Percentiles rank a stretch among this genome's conserved stretches.
Conservation (phyloP, 225 moss, liverwort and hornwort species). For the Bryoerythrophyllum caledonicum region DNA sequence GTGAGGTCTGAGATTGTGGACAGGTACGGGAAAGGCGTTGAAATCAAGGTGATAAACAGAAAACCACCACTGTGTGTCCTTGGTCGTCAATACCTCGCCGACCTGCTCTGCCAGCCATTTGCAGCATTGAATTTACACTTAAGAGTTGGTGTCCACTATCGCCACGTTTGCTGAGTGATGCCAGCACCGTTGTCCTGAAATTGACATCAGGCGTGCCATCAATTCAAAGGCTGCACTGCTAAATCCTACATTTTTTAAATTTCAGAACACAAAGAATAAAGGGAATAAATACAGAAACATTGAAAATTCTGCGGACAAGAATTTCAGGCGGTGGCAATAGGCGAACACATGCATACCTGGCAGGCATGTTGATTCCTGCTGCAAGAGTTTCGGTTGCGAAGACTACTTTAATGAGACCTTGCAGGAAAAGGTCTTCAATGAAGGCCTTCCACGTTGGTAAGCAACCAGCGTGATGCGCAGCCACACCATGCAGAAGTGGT, state of each 20-base stretch:
- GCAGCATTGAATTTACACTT: constrained; percentile 92
- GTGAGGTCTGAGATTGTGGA: no score
- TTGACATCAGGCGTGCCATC: constrained; percentile 15
- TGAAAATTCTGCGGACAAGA: constrained; percentile 3
- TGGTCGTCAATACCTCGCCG: constrained; percentile 90
- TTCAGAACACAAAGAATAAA: neutral
- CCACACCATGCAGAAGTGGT: constrained; percentile 77
- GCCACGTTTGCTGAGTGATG: constrained; percentile 90
- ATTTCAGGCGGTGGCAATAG: constrained; percentile 20
- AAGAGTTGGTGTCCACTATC: constrained; percentile 79
- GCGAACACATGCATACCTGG: constrained; percentile 44
- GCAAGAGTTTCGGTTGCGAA: constrained; percentile 98
- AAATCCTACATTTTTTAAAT: neutral
- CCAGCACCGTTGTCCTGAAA: constrained; percentile 81
- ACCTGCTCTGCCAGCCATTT: constrained; percentile 97
- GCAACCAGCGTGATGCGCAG: constrained; percentile 98
- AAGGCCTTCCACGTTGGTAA: constrained; percentile 97
- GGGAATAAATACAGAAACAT: neutral
- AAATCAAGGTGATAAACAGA: no score
- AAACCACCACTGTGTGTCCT: constrained; percentile 91
- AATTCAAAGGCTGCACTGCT: neutral
- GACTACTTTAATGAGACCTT: constrained; percentile 85
- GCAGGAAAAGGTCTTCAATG: constrained; percentile 91
- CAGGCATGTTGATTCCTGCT: constrained; percentile 99
- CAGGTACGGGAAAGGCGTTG: no score